Base-by-base conservation (phyloP, 2,329 filamentous ascomycete genomes). In the Pseudogymnoascus sp. region DNA sequence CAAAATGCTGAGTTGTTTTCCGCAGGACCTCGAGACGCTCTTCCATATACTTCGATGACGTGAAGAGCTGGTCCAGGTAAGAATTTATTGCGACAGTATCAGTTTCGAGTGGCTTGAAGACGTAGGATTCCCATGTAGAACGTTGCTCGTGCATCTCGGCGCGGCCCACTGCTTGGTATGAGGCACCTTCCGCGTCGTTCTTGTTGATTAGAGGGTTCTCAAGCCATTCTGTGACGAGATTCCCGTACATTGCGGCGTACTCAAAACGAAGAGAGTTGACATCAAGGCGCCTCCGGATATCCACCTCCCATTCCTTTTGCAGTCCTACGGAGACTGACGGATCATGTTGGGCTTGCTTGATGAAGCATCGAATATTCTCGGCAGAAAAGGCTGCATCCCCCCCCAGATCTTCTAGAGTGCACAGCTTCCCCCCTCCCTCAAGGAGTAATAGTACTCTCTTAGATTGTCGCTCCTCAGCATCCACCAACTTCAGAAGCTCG, bases 141-240 rank as follows among this genome's bases (percentile, higher is more conserved):
- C 82, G 77, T 66, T 83, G 78, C 63, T 81, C 76, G 59, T 84
- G 79, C 75, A 83, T 82, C 66, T 83, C 81, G 40, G 79, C 76
- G 14, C 80, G 75, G 1, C 82, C 83, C 11, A 84, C 75, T 5
- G 74, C 69, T 59, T 84, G 79, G 63, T 82, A 81, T 2, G 21
- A 31, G 7, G 60, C 46, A 5, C 37, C 56, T n/a, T 67, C 68
- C 8, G 74, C 70, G 1, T 76, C 72, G 0, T 74, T 72, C 18
- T 46, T 46, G 7, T 46, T 23, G 23, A 12, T 8, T 7, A 46
- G 42, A 46, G 42, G 42, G 21, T 23, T 46, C 18, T 46, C 42
- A 60, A 85, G 71, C 78, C 82, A 84, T 67, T 84, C 81, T 1
- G 77, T 80, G 14, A 84, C 79, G 34, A 87, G 71, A 25, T 77